Percentiles rank a stretch among this genome's conserved stretches.
These are phyloP conservation scores for Rhinocladiella similis DNA, from an alignment of 2,329 filamentous ascomycete species.

Conservation along the genomic window DNA sequence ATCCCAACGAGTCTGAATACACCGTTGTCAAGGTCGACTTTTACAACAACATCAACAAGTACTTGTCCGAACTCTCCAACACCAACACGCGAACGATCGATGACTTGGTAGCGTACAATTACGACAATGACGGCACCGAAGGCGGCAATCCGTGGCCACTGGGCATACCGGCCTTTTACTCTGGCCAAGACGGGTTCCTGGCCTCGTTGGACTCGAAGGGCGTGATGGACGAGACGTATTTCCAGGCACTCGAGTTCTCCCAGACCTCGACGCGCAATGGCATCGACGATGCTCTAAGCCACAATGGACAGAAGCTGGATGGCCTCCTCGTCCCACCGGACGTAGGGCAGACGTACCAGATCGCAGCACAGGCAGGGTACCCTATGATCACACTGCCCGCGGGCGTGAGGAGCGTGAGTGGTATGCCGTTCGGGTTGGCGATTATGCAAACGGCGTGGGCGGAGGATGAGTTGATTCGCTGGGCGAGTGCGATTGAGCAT, in stretches of 20 bases:
- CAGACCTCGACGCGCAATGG: constrained; percentile 62
- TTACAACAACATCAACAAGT: constrained; percentile 63
- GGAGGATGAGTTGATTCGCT: constrained; percentile 59
- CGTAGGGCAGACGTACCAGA: constrained; percentile 65
- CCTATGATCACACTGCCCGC: constrained; percentile 70
- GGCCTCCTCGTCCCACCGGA: constrained; percentile 69
- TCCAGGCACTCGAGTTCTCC: constrained; percentile 63
- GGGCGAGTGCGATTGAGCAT: constrained; percentile 65
- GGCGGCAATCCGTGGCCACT: constrained; percentile 56
- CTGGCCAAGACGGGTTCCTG: constrained; percentile 71
- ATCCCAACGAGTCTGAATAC: constrained; percentile 72
- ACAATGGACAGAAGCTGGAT: constrained; percentile 48
- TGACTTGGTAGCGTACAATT: constrained; percentile 66
- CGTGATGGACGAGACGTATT: constrained; percentile 64
- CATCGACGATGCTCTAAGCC: constrained; percentile 65
- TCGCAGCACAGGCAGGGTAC: constrained; percentile 74
- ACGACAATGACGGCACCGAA: constrained; percentile 64
- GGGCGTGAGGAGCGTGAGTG: constrained; percentile 53
- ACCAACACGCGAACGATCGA: constrained; percentile 60
- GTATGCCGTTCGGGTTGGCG: constrained; percentile 63
- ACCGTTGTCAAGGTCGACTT: constrained; percentile 69
- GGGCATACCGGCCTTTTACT: constrained; percentile 64
- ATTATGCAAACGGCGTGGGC: constrained; percentile 63
- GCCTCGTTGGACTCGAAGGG: constrained; percentile 61
- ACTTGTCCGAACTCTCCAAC: constrained; percentile 64